These are phyloP conservation scores for Picea sitchensis DNA, from an alignment of 75 land plant species.

Conservation along the genomic window DNA sequence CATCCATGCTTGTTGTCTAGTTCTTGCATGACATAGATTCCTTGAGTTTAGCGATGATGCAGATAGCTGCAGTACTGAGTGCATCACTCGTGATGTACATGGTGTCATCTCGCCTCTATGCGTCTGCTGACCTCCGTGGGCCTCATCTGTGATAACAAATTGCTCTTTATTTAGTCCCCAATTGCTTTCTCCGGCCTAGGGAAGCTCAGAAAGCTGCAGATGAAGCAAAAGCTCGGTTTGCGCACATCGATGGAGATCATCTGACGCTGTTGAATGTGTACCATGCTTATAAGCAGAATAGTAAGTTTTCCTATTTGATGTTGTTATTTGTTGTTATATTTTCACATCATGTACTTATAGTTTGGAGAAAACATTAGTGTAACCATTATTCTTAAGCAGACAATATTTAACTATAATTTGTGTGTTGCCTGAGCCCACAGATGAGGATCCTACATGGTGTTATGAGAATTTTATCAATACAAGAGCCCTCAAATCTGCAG, in stretches of 20 bases:
- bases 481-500: conserved; percentile 88
- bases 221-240: conserved; percentile 96
- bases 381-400: not conserved
- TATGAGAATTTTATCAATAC: conserved; percentile 93
- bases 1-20: conserved; percentile 3
- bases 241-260: conserved; percentile 97
- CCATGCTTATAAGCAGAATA: conserved; percentile 95
- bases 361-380: not conserved
- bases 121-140: conserved; percentile 99
- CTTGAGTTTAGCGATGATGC: conserved; percentile 60
- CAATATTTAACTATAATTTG: not conserved
- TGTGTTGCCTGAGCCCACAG: conserved; percentile 24
- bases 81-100: conserved; percentile 63
- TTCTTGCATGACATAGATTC: conserved; percentile 27
- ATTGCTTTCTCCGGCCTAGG: conserved; percentile 99
- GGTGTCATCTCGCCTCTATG: conserved; percentile 78
- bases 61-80: conserved; percentile 71
- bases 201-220: conserved; percentile 99
- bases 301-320: conserved; percentile 46
- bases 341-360: not conserved
- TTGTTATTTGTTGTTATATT: not conserved
- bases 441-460: conserved; percentile 93
- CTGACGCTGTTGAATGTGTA: conserved; percentile 94
- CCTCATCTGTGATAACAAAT: conserved; percentile 92
- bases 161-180: conserved; percentile 89